Percentiles rank a stretch among this genome's conserved stretches.
Conservation (phyloP, 345 rosid genomes). For the Pugionium cornutum region DNA sequence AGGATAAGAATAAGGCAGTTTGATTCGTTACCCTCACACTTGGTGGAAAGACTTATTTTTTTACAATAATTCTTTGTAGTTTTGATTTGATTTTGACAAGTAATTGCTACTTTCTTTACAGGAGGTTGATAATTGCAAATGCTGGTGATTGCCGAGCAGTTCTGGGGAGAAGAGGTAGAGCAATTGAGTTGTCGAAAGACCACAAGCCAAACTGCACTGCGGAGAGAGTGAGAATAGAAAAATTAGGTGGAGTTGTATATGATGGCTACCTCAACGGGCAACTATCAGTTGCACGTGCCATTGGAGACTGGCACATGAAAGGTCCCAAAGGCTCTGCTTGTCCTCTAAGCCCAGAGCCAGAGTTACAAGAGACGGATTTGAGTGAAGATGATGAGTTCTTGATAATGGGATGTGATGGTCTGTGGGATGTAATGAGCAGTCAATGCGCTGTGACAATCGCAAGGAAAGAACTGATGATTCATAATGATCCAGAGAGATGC, state of each 20-base stretch:
- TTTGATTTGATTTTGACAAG: conserved; percentile 6
- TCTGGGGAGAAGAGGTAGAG: conserved; percentile 85
- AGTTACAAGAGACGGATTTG: conserved; percentile 65
- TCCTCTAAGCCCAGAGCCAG: conserved; percentile 91
- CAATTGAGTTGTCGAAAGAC: conserved; percentile 87
- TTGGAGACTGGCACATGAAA: conserved; percentile 99
- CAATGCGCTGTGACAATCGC: conserved; percentile 86
- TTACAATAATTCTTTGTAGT: not conserved
- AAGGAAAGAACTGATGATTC: conserved; percentile 84
- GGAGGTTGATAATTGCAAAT: conserved; percentile 82
- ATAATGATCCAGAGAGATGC: conserved; percentile 95
- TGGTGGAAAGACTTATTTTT: not conserved
- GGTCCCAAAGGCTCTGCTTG: conserved; percentile 83
- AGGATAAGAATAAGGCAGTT: not conserved
- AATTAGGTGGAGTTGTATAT: conserved; percentile 84
- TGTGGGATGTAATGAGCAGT: conserved; percentile 99
- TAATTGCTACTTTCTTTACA: conserved; percentile 33
- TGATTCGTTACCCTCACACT: not conserved
- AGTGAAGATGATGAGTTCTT: conserved; percentile 93
- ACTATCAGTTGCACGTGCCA: conserved; percentile 92
- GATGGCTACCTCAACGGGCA: conserved; percentile 98
- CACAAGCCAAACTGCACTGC: conserved; percentile 82
- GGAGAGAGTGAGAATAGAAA: conserved; percentile 83
- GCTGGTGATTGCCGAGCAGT: conserved; percentile 99
- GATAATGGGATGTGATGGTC: conserved; percentile 95